Evolutionary conservation across 2,329 filamentous ascomycete species (phyloP).

Genomic region (Lithohypha guttulata): DNA sequence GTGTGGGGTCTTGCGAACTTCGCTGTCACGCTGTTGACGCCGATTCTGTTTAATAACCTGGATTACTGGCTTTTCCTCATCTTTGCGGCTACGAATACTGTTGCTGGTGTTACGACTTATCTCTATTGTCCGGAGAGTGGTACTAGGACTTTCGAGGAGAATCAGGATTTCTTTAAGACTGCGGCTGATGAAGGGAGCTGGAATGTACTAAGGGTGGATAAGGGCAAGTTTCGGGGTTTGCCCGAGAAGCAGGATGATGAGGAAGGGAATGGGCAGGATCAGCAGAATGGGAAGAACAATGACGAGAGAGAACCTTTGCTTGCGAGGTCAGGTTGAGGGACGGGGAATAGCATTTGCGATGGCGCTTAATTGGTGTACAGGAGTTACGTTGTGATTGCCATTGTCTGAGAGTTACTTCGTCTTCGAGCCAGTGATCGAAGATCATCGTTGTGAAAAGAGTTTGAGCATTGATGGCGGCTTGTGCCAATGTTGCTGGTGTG

Average conservation of each 20-base stretch:
- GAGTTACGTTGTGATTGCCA: no score
- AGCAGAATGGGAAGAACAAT: conserved; percentile 25
- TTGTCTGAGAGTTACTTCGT: no score
- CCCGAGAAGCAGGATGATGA: conserved; percentile 18
- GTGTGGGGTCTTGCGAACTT: conserved; percentile 53
- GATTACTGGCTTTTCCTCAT: conserved; percentile 49
- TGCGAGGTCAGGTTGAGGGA: background rate
- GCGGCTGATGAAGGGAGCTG: conserved; percentile 43
- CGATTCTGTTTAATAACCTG: conserved; percentile 49
- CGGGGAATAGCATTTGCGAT: no score
- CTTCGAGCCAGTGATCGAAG: no score
- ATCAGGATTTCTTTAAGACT: conserved; percentile 47
- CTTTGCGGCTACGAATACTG: conserved; percentile 44
- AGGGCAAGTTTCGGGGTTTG: conserved; percentile 36
- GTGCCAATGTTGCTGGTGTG: no score
- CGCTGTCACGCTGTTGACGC: conserved; percentile 46
- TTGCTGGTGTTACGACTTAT: conserved; percentile 47
- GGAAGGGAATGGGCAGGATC: conserved; percentile 21
- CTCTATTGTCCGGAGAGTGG: conserved; percentile 44
- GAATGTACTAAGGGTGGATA: conserved; percentile 42
- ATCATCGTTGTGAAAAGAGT: no score
- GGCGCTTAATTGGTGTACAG: no score
- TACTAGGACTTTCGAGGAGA: conserved; percentile 49
- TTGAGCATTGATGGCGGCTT: no score
- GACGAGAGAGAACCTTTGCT: conserved; percentile 15